Conservation (phyloP, 495 filamentous ascomycete genomes). For the Barbatosphaeria neglecta region DNA sequence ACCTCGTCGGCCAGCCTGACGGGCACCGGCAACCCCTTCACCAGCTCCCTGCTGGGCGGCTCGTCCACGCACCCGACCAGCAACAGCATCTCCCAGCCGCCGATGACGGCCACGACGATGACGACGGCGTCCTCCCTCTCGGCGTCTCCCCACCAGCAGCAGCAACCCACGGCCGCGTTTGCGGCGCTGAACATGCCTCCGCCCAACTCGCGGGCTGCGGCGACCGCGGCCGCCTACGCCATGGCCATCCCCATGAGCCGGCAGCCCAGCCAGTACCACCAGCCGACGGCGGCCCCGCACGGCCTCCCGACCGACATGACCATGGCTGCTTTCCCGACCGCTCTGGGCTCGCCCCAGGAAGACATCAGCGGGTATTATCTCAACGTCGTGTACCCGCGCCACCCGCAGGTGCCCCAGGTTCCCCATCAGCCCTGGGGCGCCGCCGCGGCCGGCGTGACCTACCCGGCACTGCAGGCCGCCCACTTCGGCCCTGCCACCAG, state of each 20-base stretch:
- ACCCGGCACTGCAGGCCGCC: neutral
- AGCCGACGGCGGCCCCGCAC: neutral
- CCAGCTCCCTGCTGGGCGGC: neutral
- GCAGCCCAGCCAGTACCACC: neutral
- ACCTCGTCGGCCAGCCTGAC: slow-evolving; percentile 5
- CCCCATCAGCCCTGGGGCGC: neutral
- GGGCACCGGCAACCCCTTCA: neutral
- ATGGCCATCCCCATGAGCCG: neutral
- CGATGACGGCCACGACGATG: neutral
- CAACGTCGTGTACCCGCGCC: neutral
- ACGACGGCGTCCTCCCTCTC: neutral
- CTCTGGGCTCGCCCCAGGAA: neutral
- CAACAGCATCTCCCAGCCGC: neutral
- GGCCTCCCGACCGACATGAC: neutral
- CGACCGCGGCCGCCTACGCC: neutral
- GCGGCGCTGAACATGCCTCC: neutral
- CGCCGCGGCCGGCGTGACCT: neutral
- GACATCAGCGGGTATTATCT: neutral
- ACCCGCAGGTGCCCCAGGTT: neutral
- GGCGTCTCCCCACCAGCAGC: neutral
- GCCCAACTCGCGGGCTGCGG: neutral
- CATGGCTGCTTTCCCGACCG: neutral
- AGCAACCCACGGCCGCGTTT: neutral
- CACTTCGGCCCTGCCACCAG: neutral
- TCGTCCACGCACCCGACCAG: neutral